phyloP scores from a whole-genome alignment of 176 grass and related monocot species.

The Carex pumila region DNA sequence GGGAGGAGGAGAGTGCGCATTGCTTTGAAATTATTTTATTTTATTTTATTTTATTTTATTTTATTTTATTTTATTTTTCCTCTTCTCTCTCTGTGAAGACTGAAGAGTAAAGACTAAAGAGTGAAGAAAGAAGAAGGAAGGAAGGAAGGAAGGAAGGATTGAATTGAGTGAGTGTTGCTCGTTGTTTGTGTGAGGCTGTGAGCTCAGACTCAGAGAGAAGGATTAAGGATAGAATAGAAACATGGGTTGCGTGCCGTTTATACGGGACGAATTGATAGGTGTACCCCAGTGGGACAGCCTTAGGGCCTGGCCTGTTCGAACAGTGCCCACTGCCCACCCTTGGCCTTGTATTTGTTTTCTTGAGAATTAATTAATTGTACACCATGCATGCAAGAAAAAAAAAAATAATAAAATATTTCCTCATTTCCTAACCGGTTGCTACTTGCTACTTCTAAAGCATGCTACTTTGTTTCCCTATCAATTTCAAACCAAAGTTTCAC shows the following conservation, averaged over 20 bases:
- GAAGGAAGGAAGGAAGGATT: too few relatives aligned
- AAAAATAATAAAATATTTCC: too few relatives aligned
- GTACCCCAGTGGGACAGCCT: neutral
- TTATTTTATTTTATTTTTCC: neutral
- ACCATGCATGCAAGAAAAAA: too few relatives aligned
- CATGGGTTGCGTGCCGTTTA: constrained; percentile 22
- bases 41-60: neutral
- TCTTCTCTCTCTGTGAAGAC: neutral
- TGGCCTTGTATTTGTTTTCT: neutral
- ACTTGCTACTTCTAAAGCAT: too few relatives aligned
- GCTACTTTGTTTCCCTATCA: too few relatives aligned
- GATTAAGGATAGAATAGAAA: neutral
- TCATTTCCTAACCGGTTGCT: too few relatives aligned
- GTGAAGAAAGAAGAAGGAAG: too few relatives aligned
- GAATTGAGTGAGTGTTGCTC: too few relatives aligned
- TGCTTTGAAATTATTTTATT: neutral
- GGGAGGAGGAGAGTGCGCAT: constrained; percentile 11
- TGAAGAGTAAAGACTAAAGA: too few relatives aligned
- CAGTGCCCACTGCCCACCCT: too few relatives aligned
- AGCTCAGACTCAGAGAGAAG: constrained; percentile 17
- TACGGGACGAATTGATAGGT: neutral
- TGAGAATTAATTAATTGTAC: neutral
- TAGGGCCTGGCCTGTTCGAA: too few relatives aligned
- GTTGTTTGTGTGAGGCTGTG: neutral
- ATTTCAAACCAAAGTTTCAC: too few relatives aligned